Base-by-base conservation (phyloP, 1,284 basidiomycete species). In the Mycena sp. region DNA sequence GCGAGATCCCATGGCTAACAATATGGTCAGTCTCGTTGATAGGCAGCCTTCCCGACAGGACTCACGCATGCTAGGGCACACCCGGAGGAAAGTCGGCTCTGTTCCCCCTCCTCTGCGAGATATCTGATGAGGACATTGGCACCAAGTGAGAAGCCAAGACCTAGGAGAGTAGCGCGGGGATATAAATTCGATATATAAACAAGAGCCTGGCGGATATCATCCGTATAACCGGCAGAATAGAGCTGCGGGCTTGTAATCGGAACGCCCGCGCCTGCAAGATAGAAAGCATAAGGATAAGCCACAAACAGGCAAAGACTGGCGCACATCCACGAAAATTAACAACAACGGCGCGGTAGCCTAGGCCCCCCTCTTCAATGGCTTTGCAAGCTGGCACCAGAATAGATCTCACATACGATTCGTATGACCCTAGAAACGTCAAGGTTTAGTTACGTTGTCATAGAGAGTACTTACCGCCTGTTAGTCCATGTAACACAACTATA, bases 41-140 rank as follows among this genome's bases (percentile, higher is more conserved):
- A 69, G 44, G 26, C 23, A 38, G 57, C 25, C 32, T 14, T 10
- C 21, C 25, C 40, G 46, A 16, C 56, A 58, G 41, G 48, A 46
- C 89, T 74, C 77, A 93, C 92, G 77, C 93, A 94, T 69, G 87
- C 96, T 28, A 99, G 80, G 21, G 88, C 88, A 74, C 92, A 89
- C 26, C 87, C 95, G 0, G 91, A 87, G 48, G 81, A 82, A 19
- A 99, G 78, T n/a, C 94, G 87, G 64, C 90, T 92, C 10, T 81
- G 72, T n/a, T 85, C 83, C 10, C 92, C 92, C 73, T 96, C 92
- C 76, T 98, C 91, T 6, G 93, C 95, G 51, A 97, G 80, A 77
- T 98, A 98, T 66, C 94, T 87, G n/a, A 94, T 91, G 66, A 99
- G 79, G 43, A 99, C 91, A 72, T 95, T 94, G 38, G 96, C 94